A percentile compares a stretch with the other conserved stretches of the same genome.
Conservation (phyloP, 148 eudicot species). For the Dysphania ambrosioides region DNA sequence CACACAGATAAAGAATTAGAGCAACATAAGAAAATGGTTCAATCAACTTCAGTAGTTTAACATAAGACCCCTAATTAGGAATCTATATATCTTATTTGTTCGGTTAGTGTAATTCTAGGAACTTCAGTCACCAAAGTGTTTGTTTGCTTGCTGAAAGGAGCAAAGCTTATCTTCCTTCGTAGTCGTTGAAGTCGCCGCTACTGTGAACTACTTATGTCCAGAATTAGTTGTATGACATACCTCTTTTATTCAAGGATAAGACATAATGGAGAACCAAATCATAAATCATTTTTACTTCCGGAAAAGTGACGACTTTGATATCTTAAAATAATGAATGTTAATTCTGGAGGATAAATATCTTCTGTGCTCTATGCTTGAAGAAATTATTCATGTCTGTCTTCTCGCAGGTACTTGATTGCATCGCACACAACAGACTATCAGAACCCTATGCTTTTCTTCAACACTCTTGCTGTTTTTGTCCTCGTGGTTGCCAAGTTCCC, state of each 20-base stretch:
- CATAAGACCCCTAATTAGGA: too few relatives aligned
- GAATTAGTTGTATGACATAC: background rate
- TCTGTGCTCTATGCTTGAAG: too few relatives aligned
- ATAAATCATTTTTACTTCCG: background rate
- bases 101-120: background rate
- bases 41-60: background rate
- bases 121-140: background rate
- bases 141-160: background rate
- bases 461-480: conserved; percentile 64
- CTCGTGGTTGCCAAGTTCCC: conserved; percentile 84
- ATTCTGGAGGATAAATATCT: too few relatives aligned
- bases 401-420: conserved; percentile 71
- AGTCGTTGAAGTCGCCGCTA: background rate
- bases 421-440: conserved; percentile 83
- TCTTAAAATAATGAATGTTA: background rate
- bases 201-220: background rate
- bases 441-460: conserved; percentile 71
- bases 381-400: background rate
- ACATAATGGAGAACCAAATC: background rate
- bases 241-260: background rate
- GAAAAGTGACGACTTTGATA: background rate
- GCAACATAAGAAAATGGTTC: background rate
- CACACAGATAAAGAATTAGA: too few relatives aligned
- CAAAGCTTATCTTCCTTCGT: background rate
- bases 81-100: too few relatives aligned